These are phyloP conservation scores for Chlamydomonas sp. DNA, from an alignment of 139 green algal species.

Conservation along the genomic window DNA sequence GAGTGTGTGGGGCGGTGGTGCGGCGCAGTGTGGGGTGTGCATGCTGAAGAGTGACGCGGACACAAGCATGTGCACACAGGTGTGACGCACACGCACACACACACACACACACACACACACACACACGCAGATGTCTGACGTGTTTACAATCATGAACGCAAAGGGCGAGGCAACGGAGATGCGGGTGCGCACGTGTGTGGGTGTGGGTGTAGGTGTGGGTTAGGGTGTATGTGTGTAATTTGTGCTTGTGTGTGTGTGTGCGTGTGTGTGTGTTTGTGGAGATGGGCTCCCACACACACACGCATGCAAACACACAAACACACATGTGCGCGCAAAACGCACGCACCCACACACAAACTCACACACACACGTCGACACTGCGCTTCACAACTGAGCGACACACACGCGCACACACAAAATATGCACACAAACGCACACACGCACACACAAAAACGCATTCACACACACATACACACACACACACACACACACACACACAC, in stretches of 20 bases:
- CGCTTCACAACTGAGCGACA: background rate
- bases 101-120: too few species aligned
- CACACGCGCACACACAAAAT: background rate
- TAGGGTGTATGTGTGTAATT: too few species aligned
- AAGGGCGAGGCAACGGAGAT: conserved; percentile 29
- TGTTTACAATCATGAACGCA: conserved; percentile 21
- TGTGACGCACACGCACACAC: too few species aligned
- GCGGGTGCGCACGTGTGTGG: conserved; percentile 14
- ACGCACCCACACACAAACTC: conserved; percentile 1
- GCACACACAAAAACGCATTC: conserved; percentile 27
- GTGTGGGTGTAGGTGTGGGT: conserved; percentile 6
- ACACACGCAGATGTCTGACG: conserved; percentile 35
- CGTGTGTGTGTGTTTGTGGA: background rate
- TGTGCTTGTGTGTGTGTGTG: conserved; percentile 3
- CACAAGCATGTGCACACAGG: too few species aligned
- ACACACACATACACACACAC: background rate
- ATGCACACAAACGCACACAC: conserved; percentile 33
- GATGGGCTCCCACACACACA: background rate
- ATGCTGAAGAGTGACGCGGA: too few species aligned
- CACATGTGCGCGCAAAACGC: background rate
- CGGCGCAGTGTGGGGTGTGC: too few species aligned
- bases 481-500: too few species aligned
- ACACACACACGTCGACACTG: too few species aligned
- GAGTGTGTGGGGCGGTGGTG: too few species aligned
- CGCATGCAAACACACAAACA: conserved; percentile 11